Conservation (phyloP, 306 rosid species). For the Inga oerstediana region DNA sequence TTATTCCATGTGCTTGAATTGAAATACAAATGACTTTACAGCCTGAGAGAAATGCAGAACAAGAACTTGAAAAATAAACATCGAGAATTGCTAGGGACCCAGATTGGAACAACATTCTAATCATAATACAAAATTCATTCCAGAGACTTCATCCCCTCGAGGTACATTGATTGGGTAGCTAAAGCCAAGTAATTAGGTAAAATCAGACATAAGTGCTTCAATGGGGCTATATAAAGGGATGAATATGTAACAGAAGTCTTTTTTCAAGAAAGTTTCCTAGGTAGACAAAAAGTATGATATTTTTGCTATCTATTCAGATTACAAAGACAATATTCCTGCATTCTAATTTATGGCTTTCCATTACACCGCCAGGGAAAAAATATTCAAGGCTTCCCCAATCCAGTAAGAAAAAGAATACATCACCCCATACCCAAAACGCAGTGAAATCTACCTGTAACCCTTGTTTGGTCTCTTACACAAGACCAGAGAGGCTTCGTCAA, state of each 20-base stretch:
- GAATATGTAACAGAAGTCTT: conserved; percentile 47
- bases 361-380: conserved; percentile 75
- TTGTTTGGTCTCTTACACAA: conserved; percentile 44
- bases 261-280: background rate
- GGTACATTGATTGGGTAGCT: conserved; percentile 41
- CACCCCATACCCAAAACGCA: conserved; percentile 56
- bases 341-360: conserved; percentile 65
- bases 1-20: background rate
- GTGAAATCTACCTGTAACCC: conserved; percentile 55
- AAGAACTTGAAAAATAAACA: background rate
- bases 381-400: conserved; percentile 73
- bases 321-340: conserved; percentile 52
- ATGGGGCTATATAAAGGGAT: conserved; percentile 48
- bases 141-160: conserved; percentile 48
- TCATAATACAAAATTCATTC: conserved; percentile 52
- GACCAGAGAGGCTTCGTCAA: conserved; percentile 52
- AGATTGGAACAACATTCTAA: conserved; percentile 43
- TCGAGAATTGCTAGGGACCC: background rate
- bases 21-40: background rate
- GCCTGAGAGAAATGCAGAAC: background rate
- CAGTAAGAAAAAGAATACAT: conserved; percentile 62
- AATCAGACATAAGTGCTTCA: conserved; percentile 41
- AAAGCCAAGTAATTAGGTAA: conserved; percentile 31
- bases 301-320: conserved; percentile 61
- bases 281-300: conserved; percentile 11